Conservation (phyloP, 345 rosid species). For the Citrus reticulata region DNA sequence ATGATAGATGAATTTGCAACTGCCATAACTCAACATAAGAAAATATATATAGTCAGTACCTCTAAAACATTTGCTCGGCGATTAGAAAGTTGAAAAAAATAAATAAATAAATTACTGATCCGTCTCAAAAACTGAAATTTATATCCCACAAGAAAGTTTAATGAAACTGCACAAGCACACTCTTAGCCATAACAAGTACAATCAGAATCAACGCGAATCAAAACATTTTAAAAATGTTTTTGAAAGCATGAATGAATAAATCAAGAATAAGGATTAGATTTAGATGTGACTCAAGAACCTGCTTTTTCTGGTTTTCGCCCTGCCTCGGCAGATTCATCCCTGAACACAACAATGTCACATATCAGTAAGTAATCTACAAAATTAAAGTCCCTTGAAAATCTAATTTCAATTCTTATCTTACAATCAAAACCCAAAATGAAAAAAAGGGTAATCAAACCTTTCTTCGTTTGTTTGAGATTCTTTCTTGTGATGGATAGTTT, state of each 20-base stretch:
- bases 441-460: slow-evolving; percentile 19
- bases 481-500: slow-evolving; percentile 35
- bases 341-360: slow-evolving; percentile 12
- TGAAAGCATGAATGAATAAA: background rate
- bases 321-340: slow-evolving; percentile 29
- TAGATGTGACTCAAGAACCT: slow-evolving; percentile 23
- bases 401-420: background rate
- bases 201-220: background rate
- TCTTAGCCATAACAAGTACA: background rate
- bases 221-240: background rate
- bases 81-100: background rate
- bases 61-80: background rate
- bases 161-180: background rate
- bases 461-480: slow-evolving; percentile 20
- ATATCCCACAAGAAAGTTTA: background rate
- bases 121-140: background rate
- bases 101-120: too few relatives aligned
- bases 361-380: background rate
- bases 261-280: background rate
- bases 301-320: slow-evolving; percentile 29
- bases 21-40: background rate
- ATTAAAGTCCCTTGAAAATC: background rate
- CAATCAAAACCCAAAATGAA: background rate
- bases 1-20: background rate
- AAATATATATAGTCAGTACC: background rate